Base-by-base conservation (phyloP, 1,284 basidiomycete genomes). In the Moesziomyces globuligerus region DNA sequence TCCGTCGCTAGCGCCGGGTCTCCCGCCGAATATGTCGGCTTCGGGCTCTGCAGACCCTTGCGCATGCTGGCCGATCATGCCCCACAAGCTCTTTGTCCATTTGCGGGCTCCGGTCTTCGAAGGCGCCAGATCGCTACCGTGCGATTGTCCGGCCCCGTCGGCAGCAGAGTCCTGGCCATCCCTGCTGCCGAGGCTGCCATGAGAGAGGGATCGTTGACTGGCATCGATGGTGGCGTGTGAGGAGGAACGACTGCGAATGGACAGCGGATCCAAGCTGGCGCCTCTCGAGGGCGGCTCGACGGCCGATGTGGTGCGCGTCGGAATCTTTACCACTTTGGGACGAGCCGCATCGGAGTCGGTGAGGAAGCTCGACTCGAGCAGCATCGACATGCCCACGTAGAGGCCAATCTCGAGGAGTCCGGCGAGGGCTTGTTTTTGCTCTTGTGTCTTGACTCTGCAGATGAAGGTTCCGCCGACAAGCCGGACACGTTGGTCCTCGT, bases 361-460 rank as follows among this genome's bases (percentile, higher is more conserved):
- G 20, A 78, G 52, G 41, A 78, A 70, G 48, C 68, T 71, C 15
- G 67, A 50, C 50, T 78, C 75, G 40, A 78, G 62, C n/a, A 76
- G 43, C 76, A 78, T 78, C 36, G 76, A 71, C 52, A 58, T 66
- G 11, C 74, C 76, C 11, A 64, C 71, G 34, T 72, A 77, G 13
- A 76, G 47, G 7, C 50, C 49, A 6, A 75, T 42, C 39, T 75
- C 75, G 21, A 78, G 39, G 1, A 69, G 53, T 28, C 47, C 46
- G 11, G 34, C 24, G 25, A 75, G 26, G 13, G 52, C 54, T 24
- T 52, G 36, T 21, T 28, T 48, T 40, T 75, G 52, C 28, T 62
- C 43, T 18, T 70, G 62, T 8, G 32, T 52, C 29, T 66, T 36
- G 11, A 68, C 54, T 6, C 47, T 43, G 13, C 76, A 59, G 29